These are phyloP conservation scores for Astrothelium macrocarpum DNA, from an alignment of 495 filamentous ascomycete species.

Conservation along the genomic window DNA sequence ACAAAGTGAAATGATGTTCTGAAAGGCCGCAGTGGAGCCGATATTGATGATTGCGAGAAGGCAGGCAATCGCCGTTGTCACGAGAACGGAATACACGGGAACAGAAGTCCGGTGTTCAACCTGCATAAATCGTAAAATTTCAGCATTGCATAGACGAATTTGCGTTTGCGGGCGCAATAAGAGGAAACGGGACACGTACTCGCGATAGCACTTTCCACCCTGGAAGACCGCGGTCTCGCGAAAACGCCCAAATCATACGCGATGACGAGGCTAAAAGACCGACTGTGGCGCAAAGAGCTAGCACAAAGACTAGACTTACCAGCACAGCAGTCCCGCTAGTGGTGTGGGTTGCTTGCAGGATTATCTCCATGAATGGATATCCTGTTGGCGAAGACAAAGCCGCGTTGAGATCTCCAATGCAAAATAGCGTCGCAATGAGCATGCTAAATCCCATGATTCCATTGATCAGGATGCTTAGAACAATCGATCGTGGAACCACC, in stretches of 20 bases:
- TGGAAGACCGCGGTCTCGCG: conserved; percentile 30
- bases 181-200: background rate
- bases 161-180: too few relatives aligned
- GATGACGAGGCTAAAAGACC: conserved; percentile 36
- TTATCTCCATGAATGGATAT: conserved; percentile 19
- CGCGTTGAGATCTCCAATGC: conserved; percentile 7
- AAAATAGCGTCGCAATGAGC: conserved; percentile 10
- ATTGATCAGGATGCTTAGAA: conserved; percentile 14
- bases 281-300: conserved; percentile 2
- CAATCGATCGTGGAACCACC: conserved; percentile 6
- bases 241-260: conserved; percentile 38
- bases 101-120: background rate
- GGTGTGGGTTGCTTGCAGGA: conserved; percentile 14
- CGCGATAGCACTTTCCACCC: conserved; percentile 1
- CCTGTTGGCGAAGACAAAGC: conserved; percentile 4
- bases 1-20: conserved; percentile 21
- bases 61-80: conserved; percentile 8
- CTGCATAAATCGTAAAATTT: background rate
- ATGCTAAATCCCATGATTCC: conserved; percentile 8
- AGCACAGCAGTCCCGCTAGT: conserved; percentile 7
- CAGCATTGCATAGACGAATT: too few relatives aligned
- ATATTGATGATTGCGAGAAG: conserved; percentile 21
- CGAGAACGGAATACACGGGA: background rate
- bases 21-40: conserved; percentile 18
- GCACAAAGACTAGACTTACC: background rate